Percentiles rank a stretch among this genome's conserved stretches.
Evolutionary conservation across 2,329 filamentous ascomycete genomes (phyloP).

Genomic region (Sphaerulina populicola): DNA sequence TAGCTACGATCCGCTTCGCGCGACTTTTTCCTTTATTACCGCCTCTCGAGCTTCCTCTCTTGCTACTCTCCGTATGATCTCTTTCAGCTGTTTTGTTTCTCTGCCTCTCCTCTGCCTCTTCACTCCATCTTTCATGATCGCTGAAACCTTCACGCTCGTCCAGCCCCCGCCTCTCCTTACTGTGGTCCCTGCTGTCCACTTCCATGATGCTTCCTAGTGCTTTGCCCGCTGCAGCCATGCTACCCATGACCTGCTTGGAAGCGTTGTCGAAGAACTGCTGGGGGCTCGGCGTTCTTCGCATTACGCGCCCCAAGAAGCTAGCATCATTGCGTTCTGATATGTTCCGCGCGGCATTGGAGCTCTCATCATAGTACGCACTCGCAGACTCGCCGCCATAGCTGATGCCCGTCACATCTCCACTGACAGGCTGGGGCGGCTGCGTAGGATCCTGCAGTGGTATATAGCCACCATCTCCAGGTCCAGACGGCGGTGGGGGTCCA

Average conservation of each 20-base stretch:
- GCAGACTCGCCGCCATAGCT: constrained; percentile 24
- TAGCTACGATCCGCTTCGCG: constrained; percentile 63
- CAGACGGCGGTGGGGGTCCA: constrained; percentile 15
- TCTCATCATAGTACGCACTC: constrained; percentile 25
- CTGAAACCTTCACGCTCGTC: constrained; percentile 32
- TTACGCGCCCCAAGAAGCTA: constrained; percentile 49
- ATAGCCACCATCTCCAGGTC: constrained; percentile 5
- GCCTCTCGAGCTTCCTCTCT: constrained; percentile 15
- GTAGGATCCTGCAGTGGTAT: constrained; percentile 23
- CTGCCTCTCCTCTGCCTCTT: constrained; percentile 66
- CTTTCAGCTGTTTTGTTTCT: constrained; percentile 21
- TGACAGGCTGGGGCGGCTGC: constrained; percentile 22
- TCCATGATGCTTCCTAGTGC: constrained; percentile 76
- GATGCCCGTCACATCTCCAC: constrained; percentile 14
- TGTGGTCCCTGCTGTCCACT: constrained; percentile 67
- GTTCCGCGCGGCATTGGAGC: constrained; percentile 11
- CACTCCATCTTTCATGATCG: constrained; percentile 86
- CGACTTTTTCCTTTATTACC: constrained; percentile 23
- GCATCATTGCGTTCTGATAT: constrained; percentile 17
- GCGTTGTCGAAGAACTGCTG: constrained; percentile 82
- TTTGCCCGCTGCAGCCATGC: constrained; percentile 73
- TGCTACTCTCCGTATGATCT: constrained; percentile 8
- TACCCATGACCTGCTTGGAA: constrained; percentile 69
- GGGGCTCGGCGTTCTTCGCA: constrained; percentile 74
- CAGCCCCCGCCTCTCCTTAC: constrained; percentile 17